Evolutionary conservation across 2,329 filamentous ascomycete genomes (phyloP), one percentile per base, ranked within the genome.

Genomic region (Zelopaecilomyces penicillatus): DNA sequence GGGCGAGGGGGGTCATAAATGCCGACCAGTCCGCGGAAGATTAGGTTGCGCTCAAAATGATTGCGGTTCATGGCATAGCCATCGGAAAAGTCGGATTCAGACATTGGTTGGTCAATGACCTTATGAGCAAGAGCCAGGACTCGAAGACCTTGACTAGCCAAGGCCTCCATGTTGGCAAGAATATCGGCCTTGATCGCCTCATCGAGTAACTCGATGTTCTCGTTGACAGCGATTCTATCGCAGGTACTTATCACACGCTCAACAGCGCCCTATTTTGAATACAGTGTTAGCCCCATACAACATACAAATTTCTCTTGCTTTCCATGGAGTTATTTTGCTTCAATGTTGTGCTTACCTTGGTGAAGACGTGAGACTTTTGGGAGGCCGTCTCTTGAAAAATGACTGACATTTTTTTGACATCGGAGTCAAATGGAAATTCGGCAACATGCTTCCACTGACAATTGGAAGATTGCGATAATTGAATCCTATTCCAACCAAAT

Each of bases 1-100:
- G 75, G 70, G 0, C 82, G 78, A 45, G 82, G 82, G 7, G 82
- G 82, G 49, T 85, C 81, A 52, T 83, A 83, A 12, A 85, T 73
- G 35, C 80, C 82, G 46, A 83, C 73, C 5, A 87, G 68, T 11
- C 82, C 83, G 37, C 75, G 70, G 61, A 85, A 83, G 33, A 69
- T 66, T 28, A 87, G 70, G 34, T 76, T 67, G 7, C 67, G 67
- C 54, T 85, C 82, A 27, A 57, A 58, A 1, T 51, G 32, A 19
- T 54, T 41, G 7, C 54, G 54, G 29, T 50, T 47, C 0, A 50
- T 41, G 61, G 46, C 28, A 5, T 41, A 29, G 8, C 49, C 53
- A 30, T 46, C 41, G 6, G 35, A 48, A 32, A 52, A 57, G 10
- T 72, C 63, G 12, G 64, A 55, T 33, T 56, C 56, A 31, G 46